phyloP scores from a whole-genome alignment of 2,329 filamentous ascomycete species.

The Phyllosticta capitalensis region DNA sequence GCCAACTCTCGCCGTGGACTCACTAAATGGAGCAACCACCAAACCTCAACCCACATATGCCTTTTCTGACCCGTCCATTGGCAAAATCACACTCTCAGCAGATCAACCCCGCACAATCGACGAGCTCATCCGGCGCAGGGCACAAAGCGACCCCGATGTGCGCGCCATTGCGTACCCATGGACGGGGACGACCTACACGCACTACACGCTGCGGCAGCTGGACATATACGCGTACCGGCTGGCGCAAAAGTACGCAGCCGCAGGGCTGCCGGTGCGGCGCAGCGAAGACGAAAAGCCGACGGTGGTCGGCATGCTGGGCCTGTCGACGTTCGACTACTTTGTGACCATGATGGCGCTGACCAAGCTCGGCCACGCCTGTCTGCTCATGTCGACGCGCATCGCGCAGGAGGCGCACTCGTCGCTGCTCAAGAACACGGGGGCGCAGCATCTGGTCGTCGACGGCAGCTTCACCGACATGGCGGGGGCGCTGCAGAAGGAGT shows the following conservation, averaged over 20 bases:
- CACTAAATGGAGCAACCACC: background rate
- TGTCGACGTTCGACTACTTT: conserved; percentile 47
- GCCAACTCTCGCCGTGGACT: background rate
- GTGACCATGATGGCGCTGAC: conserved; percentile 45
- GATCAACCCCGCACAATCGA: conserved; percentile 24
- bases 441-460: conserved; percentile 18
- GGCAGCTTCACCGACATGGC: conserved; percentile 18
- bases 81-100: background rate
- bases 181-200: conserved; percentile 35
- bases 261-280: background rate
- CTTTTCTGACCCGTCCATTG: background rate
- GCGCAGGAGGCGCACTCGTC: conserved; percentile 41
- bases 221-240: conserved; percentile 30
- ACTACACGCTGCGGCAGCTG: conserved; percentile 39
- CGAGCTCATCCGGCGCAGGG: conserved; percentile 30
- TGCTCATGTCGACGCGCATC: conserved; percentile 47
- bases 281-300: conserved; percentile 14
- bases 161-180: conserved; percentile 37
- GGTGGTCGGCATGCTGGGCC: conserved; percentile 41
- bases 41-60: background rate
- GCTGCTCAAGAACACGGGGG: conserved; percentile 24
- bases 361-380: conserved; percentile 45
- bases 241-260: background rate
- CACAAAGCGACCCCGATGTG: conserved; percentile 24
- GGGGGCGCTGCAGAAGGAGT: conserved; percentile 22